Evolutionary conservation across 1,139 yeast species (phyloP), one percentile per base, ranked within the genome.

Genomic region (Lodderomyces jiufengensis): DNA sequence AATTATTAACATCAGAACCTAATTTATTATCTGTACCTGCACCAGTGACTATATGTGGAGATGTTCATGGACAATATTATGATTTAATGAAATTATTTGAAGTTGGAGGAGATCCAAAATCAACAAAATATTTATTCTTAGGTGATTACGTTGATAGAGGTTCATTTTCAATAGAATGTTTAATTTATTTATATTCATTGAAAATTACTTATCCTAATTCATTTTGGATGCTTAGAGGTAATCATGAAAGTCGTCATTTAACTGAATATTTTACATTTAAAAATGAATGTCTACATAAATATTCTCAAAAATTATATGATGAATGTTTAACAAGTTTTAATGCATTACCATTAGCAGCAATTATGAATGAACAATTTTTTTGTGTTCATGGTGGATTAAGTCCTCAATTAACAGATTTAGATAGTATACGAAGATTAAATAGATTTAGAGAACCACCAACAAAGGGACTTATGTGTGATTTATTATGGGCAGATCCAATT

Each of bases 101-200:
- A 55, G 95, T 90, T 18, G 96, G 97, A 26, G 98, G 97, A 2
- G 82, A 83, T 54, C 97, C 97, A 3, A 71, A 70, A 11, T 64
- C 57, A 24, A 84, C 95, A 1, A 74, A 85, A 10, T 92, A 88
- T 57, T 66, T 92, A 41, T 92, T 92, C 51, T 63, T 92, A 43
- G 98, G 98, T 12, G 98, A 92, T 60, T 92, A 92, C 54, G 98
- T 92, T 24, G 98, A 92, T 61, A 72, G 98, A 47, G 98, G 98
- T 3, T 81, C 87, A 28, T 90, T 85, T 53, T 85, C 97, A 11
- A 79, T 88, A 41, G 98, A 92, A 62, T 85, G 95, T 52, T 72
- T 92, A 40, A 58, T 92, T 36, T 84, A 84, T 52, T 63, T 92
- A 41, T 90, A 87, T 69, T 65, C 95, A 2, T 64, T 90, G 53